Percentiles rank a stretch among this genome's conserved stretches.
phyloP scores from a whole-genome alignment of 768 basidiomycete species.

The Lactifluus pinguis region DNA sequence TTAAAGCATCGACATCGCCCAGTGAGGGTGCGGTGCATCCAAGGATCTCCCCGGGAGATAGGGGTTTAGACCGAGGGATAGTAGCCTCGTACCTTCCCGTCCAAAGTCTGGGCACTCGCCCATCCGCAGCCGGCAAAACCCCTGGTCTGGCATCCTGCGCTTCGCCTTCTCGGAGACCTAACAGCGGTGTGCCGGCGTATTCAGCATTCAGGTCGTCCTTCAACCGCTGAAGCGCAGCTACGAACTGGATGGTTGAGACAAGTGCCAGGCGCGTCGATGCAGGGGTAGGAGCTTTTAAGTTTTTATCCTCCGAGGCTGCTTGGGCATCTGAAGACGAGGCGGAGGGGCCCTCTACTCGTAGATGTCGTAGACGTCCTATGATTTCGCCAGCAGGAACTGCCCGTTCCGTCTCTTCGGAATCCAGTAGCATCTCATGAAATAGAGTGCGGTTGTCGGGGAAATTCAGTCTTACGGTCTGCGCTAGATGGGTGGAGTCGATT shows the following conservation, averaged over 20 bases:
- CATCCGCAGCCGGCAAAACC: conserved; percentile 6
- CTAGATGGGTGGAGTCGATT: conserved; percentile 80
- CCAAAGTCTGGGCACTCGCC: conserved; percentile 31
- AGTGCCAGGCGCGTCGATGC: conserved; percentile 68
- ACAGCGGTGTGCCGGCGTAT: conserved; percentile 20
- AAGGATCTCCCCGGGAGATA: conserved; percentile 93
- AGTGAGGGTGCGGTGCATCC: conserved; percentile 93
- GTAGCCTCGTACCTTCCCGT: conserved; percentile 60
- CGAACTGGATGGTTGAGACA: conserved; percentile 97
- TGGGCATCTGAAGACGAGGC: not conserved
- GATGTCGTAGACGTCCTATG: conserved; percentile 33
- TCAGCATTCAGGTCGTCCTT: conserved; percentile 64
- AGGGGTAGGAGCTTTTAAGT: conserved; percentile 7
- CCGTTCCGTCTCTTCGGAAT: conserved; percentile 38
- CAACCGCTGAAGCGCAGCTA: conserved; percentile 80
- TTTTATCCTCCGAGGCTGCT: conserved; percentile 13
- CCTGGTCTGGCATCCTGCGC: conserved; percentile 1
- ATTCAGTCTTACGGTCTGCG: conserved; percentile 78
- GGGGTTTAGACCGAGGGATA: conserved; percentile 82
- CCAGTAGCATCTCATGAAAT: conserved; percentile 59
- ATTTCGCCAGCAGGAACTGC: conserved; percentile 39
- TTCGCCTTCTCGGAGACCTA: conserved; percentile 16
- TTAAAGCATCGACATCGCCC: conserved; percentile 73
- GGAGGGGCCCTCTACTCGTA: conserved; percentile 50
- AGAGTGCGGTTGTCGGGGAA: conserved; percentile 66